Base-by-base conservation (phyloP, 1,284 basidiomycete genomes). In the Taiwanofungus camphoratus region DNA sequence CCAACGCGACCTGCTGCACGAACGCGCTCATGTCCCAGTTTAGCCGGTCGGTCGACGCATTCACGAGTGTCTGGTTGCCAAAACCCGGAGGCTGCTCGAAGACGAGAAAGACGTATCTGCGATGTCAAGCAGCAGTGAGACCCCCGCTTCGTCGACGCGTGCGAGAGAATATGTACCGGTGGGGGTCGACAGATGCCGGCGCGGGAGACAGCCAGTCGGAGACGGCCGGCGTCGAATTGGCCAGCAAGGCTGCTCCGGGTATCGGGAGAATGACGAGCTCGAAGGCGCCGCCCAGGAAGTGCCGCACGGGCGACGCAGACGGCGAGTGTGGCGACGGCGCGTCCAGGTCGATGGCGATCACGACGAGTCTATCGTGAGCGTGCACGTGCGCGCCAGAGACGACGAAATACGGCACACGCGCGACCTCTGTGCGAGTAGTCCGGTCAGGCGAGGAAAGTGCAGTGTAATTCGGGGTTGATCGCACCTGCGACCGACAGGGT, bases 41-140 rank as follows among this genome's bases (percentile, higher is more conserved):
- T n/a, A n/a, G n/a, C n/a, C n/a, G n/a, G n/a, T n/a, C n/a, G n/a
- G n/a, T n/a, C n/a, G n/a, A n/a, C n/a, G n/a, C n/a, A n/a, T n/a
- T 36, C 15, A 36, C 19, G 8, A 36, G 7, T 21, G 35, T 19
- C 20, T 36, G 35, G 9, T 11, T 21, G 15, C 9, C 7, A 21
- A 36, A 36, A 5, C 19, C 8, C 8, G 35, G 5, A 11, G 35
- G 7, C 15, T 36, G 35, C 11, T 19, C 20, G 19, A 20, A 36
- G 8, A 36, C 15, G 8, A 36, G 20, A 7, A 36, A 36, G 9
- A 36, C 35, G 22, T 36, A 36, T 36, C 35, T 36, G 19, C n/a
- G n/a, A n/a, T n/a, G n/a, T n/a, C n/a, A n/a, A n/a, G n/a, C n/a
- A 19, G 15, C 8, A 6, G 5, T 5, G 15, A 8, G 20, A 11